phyloP scores from a whole-genome alignment of 2,329 filamentous ascomycete genomes.

The Didymella pinodella region DNA sequence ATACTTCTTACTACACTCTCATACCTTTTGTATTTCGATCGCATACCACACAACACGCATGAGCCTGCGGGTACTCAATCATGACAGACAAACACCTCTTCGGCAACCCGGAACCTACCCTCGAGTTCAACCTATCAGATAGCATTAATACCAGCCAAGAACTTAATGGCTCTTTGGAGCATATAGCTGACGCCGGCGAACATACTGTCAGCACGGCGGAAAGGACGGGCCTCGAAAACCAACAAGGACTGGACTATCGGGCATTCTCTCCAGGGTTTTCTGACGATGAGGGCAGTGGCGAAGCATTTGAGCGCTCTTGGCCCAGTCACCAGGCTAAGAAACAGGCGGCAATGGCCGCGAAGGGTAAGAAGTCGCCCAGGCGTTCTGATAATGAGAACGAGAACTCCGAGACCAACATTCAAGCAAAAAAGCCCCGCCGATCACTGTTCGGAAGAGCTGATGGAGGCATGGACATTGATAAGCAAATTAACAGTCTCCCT shows the following conservation, averaged over 20 bases:
- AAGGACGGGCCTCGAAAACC: too few relatives aligned
- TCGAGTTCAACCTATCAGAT: not conserved
- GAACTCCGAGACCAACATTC: slow-evolving; percentile 9
- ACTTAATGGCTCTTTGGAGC: too few relatives aligned
- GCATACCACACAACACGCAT: not conserved
- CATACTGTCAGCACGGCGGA: too few relatives aligned
- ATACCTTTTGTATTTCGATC: too few relatives aligned
- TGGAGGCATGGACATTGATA: slow-evolving; percentile 1
- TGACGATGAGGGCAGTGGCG: slow-evolving; percentile 25
- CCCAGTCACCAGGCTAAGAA: slow-evolving; percentile 4
- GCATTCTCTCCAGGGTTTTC: slow-evolving; percentile 22
- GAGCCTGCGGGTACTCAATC: not conserved
- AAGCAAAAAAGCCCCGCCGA: slow-evolving; percentile 23
- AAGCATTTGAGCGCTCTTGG: slow-evolving; percentile 23
- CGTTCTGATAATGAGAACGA: slow-evolving; percentile 10
- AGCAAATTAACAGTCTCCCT: not conserved
- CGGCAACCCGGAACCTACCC: not conserved
- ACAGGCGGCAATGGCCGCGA: not conserved
- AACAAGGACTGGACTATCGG: not conserved
- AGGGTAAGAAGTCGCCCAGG: slow-evolving; percentile 21
- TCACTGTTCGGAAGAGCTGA: slow-evolving; percentile 28
- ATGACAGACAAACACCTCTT: not conserved
- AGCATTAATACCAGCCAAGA: not conserved
- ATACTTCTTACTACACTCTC: too few relatives aligned
- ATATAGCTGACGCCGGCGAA: too few relatives aligned